phyloP scores from a whole-genome alignment of 2,329 filamentous ascomycete genomes.

The Cercospora citrullina region DNA sequence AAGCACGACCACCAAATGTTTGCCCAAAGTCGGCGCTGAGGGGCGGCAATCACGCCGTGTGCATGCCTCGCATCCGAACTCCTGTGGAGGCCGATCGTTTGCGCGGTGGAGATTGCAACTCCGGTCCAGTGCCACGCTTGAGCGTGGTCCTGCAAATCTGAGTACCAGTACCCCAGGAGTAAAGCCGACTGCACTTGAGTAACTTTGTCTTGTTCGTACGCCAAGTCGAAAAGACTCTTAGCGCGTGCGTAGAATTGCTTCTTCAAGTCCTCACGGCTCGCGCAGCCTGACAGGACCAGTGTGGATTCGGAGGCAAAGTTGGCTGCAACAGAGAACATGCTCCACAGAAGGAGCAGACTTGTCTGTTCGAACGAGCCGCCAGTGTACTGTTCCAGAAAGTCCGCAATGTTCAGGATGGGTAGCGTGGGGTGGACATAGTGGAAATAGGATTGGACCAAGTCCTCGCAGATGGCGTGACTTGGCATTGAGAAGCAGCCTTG shows the following conservation, averaged over 20 bases:
- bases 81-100: slow-evolving; percentile 21
- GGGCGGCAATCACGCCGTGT: not conserved
- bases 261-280: slow-evolving; percentile 15
- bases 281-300: slow-evolving; percentile 7
- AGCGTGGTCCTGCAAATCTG: slow-evolving; percentile 19
- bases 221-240: slow-evolving; percentile 21
- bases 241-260: slow-evolving; percentile 19
- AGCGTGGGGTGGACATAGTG: slow-evolving; percentile 21
- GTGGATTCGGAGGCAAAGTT: slow-evolving; percentile 13
- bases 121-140: slow-evolving; percentile 26
- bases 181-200: slow-evolving; percentile 19
- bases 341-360: slow-evolving; percentile 24
- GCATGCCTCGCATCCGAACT: slow-evolving; percentile 10
- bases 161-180: slow-evolving; percentile 19
- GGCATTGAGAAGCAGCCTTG: slow-evolving; percentile 16
- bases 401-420: slow-evolving; percentile 19
- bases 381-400: slow-evolving; percentile 18
- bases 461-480: slow-evolving; percentile 15
- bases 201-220: slow-evolving; percentile 18
- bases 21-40: slow-evolving; percentile 12
- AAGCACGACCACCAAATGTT: slow-evolving; percentile 25
- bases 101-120: slow-evolving; percentile 20
- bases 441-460: slow-evolving; percentile 19
- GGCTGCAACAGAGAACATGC: slow-evolving; percentile 24
- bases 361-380: slow-evolving; percentile 12